These are phyloP conservation scores for Schizophyllum amplum DNA, from an alignment of 1,284 basidiomycete genomes.

Conservation along the genomic window DNA sequence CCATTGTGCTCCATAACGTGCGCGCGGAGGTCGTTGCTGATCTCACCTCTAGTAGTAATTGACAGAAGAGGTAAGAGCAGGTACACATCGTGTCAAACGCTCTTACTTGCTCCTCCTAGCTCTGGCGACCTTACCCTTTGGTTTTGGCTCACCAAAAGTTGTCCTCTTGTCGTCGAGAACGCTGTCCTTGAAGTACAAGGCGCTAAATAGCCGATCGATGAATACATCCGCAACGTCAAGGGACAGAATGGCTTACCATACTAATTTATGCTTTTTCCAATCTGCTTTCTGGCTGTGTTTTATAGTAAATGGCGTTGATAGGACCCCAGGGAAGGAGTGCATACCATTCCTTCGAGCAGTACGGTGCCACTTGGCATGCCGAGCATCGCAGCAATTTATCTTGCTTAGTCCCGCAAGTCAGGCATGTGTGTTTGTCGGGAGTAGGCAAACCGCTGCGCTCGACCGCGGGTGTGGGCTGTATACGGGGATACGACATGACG, in stretches of 20 bases:
- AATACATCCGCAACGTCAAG: neutral
- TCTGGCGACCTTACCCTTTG: neutral
- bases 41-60: neutral
- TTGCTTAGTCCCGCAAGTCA: neutral
- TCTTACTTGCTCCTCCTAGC: neutral
- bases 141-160: neutral
- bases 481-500: neutral
- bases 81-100: too few species aligned
- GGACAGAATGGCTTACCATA: neutral
- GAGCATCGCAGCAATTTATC: constrained; percentile 1
- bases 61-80: too few species aligned
- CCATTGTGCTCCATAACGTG: constrained; percentile 1
- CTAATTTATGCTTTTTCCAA: constrained; percentile 4
- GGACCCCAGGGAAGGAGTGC: too few species aligned
- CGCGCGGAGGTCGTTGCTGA: neutral
- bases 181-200: neutral
- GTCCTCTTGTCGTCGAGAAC: neutral
- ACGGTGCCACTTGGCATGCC: neutral
- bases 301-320: neutral
- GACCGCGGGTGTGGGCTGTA: neutral
- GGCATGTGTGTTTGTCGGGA: neutral
- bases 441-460: neutral
- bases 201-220: neutral
- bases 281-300: constrained; percentile 1
- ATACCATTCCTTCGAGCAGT: constrained; percentile 3